phyloP scores from a whole-genome alignment of 2,329 filamentous ascomycete genomes.

The Aspergillus ibericus region DNA sequence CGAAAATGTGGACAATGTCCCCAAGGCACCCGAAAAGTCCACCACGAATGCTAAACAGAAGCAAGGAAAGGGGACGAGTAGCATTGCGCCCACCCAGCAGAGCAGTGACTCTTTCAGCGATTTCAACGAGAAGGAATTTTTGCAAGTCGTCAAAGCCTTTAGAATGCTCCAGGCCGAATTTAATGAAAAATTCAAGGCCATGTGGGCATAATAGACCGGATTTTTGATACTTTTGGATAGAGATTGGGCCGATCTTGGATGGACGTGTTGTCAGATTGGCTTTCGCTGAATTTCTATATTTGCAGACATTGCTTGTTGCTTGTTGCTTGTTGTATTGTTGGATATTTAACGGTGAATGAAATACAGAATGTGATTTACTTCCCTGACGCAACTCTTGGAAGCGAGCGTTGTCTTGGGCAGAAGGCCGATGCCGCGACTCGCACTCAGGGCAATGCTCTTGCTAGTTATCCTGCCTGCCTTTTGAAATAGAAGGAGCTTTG shows the following conservation, averaged over 20 bases:
- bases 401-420: too few relatives aligned
- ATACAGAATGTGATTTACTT: too few relatives aligned
- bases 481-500: too few relatives aligned
- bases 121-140: constrained; percentile 8
- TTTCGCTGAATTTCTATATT: too few relatives aligned
- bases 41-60: too few relatives aligned
- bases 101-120: background rate
- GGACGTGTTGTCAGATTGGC: background rate
- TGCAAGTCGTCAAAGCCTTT: constrained; percentile 31
- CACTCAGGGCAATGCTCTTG: too few relatives aligned
- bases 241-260: background rate
- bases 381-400: too few relatives aligned
- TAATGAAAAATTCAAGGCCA: constrained; percentile 35
- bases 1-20: background rate
- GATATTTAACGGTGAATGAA: too few relatives aligned
- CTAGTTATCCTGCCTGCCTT: too few relatives aligned
- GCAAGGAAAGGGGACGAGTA: background rate
- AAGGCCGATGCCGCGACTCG: too few relatives aligned
- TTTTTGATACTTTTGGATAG: background rate
- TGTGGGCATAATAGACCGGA: constrained; percentile 27
- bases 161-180: constrained; percentile 32
- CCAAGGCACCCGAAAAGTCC: background rate
- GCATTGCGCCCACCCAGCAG: background rate
- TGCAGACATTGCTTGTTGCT: too few relatives aligned
- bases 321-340: too few relatives aligned